phyloP scores from a whole-genome alignment of 106 monocot species.

The Iris macrosiphon region DNA sequence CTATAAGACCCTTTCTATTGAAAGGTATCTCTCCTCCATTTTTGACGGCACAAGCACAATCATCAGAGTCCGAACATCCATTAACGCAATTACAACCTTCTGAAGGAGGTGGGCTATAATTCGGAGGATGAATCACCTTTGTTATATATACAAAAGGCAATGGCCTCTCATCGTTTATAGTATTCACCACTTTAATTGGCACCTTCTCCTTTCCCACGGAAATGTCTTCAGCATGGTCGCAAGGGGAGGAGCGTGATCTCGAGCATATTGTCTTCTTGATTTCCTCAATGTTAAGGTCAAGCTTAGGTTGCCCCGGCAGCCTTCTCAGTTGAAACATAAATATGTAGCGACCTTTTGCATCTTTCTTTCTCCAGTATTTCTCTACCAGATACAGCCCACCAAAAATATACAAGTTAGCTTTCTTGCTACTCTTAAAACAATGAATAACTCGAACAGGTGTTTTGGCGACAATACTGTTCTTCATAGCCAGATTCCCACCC shows the following conservation, averaged over 20 bases:
- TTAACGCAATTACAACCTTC: conserved; percentile 30
- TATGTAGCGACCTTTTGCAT: conserved; percentile 25
- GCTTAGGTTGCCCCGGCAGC: conserved; percentile 37
- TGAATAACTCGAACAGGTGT: conserved; percentile 55
- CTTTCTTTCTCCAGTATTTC: conserved; percentile 26
- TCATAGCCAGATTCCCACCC: conserved; percentile 31
- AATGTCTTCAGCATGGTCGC: conserved; percentile 27
- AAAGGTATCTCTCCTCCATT: conserved; percentile 77
- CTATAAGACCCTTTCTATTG: conserved; percentile 44
- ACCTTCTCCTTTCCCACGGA: conserved; percentile 62
- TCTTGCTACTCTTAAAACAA: conserved; percentile 26
- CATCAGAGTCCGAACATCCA: conserved; percentile 32
- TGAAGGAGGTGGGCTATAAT: conserved; percentile 7
- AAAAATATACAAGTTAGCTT: conserved; percentile 31
- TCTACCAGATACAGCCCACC: conserved; percentile 56
- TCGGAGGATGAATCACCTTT: conserved; percentile 4
- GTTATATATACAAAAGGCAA: conserved; percentile 17
- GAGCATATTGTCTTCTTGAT: conserved; percentile 1
- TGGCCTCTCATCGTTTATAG: conserved; percentile 16
- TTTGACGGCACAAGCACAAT: conserved; percentile 45
- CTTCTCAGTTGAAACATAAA: conserved; percentile 43
- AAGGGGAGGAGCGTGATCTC: not conserved
- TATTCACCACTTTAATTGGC: conserved; percentile 47
- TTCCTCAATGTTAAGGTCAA: conserved; percentile 28
- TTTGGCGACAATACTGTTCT: conserved; percentile 13